Base-by-base conservation (phyloP, 148 eudicot genomes). In the Vaccinium darrowii region DNA sequence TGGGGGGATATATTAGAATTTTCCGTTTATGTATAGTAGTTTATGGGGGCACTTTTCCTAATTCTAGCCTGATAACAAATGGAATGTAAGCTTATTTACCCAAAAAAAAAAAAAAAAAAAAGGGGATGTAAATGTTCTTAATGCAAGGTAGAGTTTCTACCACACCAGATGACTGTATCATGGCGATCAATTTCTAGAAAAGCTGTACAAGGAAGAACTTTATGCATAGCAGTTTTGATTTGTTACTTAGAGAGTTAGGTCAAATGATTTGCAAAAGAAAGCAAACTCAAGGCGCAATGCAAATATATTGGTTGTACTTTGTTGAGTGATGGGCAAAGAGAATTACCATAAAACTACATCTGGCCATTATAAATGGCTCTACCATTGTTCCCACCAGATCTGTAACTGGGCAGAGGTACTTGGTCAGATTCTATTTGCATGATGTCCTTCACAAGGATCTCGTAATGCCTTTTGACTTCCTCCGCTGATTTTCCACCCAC, bases 381-480 rank as follows among this genome's bases (percentile, higher is more conserved):
- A 14, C 85, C 83, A 25, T 81, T 85, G 83, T 80, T 81, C n/a
- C 79, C 73, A 39, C 50, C 76, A 78, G 78, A 75, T 62, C 89
- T 89, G 83, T 92, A 92, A 71, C 82, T 88, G 25, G 95, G 95
- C 69, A 92, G 78, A 25, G 93, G 93, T 9, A 92, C 86, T 72
- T 85, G 86, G 47, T 89, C 95, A 83, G 88, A 75, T 82, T 92
- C 95, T 67, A 92, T 92, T 36, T 89, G 87, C 81, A 85, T 76
- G 77, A 92, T 86, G 84, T 92, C 95, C 76, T 82, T 85, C 58
- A 87, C 76, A n/a, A 92, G 92, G 33, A 87, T 84, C 21, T 91
- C 90, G 71, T 92, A 92, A 58, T 90, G 93, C 82, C 88, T 88
- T 80, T 90, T 92, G 27, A 92, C 93, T 75, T 92, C 93, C 81